A percentile compares a stretch with the other conserved stretches of the same genome.
These are phyloP conservation scores for Coniochaeta ligniaria DNA, from an alignment of 2,329 filamentous ascomycete genomes.

Conservation along the genomic window DNA sequence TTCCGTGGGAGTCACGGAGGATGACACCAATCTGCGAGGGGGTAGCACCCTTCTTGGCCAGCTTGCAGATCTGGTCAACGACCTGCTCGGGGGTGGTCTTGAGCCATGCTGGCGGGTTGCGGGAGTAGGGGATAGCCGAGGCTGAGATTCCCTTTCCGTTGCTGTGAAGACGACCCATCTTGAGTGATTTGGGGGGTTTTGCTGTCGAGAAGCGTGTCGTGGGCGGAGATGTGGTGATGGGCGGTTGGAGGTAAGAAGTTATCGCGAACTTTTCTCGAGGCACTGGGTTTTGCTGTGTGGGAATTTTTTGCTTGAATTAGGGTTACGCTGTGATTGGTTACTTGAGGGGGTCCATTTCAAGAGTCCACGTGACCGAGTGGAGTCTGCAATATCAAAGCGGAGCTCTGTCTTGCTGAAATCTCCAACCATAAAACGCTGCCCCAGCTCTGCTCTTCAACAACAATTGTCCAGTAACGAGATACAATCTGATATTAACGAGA, in stretches of 20 bases:
- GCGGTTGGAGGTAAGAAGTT: slow-evolving; percentile 5
- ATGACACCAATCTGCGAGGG: slow-evolving; percentile 99
- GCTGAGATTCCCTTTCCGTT: slow-evolving; percentile 99
- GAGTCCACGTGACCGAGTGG: background rate
- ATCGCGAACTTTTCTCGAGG: slow-evolving; percentile 1
- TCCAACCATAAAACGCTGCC: background rate
- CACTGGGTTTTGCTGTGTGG: slow-evolving; percentile 19
- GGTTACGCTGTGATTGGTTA: slow-evolving; percentile 21
- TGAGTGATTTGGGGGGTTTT: slow-evolving; percentile 48
- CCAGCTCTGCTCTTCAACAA: background rate
- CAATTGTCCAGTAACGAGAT: background rate
- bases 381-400: background rate
- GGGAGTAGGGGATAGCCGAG: slow-evolving; percentile 95
- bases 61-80: slow-evolving; percentile 98
- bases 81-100: slow-evolving; percentile 99
- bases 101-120: slow-evolving; percentile 86
- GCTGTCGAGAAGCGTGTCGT: slow-evolving; percentile 19
- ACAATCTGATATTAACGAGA: no score
- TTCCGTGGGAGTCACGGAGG: slow-evolving; percentile 94
- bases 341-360: no score
- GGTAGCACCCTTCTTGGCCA: slow-evolving; percentile 97
- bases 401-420: background rate
- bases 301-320: slow-evolving; percentile 40
- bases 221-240: slow-evolving; percentile 15
- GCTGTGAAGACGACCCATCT: slow-evolving; percentile 97